Evolutionary conservation across 176 grass and related monocot species (phyloP).

Genomic region (Juncus effusus): DNA sequence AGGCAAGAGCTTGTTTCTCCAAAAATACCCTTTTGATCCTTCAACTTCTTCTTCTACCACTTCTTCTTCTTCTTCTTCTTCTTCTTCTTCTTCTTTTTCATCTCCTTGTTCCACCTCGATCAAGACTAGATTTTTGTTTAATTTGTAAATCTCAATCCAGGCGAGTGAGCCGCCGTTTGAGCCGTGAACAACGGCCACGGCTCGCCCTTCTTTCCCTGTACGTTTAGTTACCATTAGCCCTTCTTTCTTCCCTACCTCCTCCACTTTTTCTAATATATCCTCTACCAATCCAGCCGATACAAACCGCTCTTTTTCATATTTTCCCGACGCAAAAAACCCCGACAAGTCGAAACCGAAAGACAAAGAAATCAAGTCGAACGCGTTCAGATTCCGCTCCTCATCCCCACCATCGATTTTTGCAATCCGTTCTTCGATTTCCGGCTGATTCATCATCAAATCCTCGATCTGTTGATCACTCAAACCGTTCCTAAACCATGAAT

Average conservation of each 20-base stretch:
- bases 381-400: slow-evolving; percentile 24
- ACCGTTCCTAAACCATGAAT: slow-evolving; percentile 35
- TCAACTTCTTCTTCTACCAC: not conserved
- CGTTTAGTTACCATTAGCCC: slow-evolving; percentile 16
- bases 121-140: slow-evolving; percentile 21
- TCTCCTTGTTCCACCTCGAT: slow-evolving; percentile 30
- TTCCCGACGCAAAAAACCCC: slow-evolving; percentile 11
- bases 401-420: slow-evolving; percentile 15
- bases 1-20: slow-evolving; percentile 25
- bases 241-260: slow-evolving; percentile 15
- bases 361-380: slow-evolving; percentile 37
- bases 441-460: slow-evolving; percentile 7
- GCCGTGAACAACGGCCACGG: slow-evolving; percentile 19
- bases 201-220: slow-evolving; percentile 24
- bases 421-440: slow-evolving; percentile 18
- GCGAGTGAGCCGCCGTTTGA: slow-evolving; percentile 20
- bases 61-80: slow-evolving; percentile 22
- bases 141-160: slow-evolving; percentile 24
- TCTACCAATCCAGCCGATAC: not conserved
- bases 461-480: slow-evolving; percentile 27
- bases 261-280: slow-evolving; percentile 27
- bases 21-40: slow-evolving; percentile 12
- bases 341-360: slow-evolving; percentile 31
- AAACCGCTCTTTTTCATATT: slow-evolving; percentile 22
- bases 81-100: not conserved